Evolutionary conservation across 306 rosid genomes (phyloP), one percentile per base, ranked within the genome.

Genomic region (Vicia sativa): DNA sequence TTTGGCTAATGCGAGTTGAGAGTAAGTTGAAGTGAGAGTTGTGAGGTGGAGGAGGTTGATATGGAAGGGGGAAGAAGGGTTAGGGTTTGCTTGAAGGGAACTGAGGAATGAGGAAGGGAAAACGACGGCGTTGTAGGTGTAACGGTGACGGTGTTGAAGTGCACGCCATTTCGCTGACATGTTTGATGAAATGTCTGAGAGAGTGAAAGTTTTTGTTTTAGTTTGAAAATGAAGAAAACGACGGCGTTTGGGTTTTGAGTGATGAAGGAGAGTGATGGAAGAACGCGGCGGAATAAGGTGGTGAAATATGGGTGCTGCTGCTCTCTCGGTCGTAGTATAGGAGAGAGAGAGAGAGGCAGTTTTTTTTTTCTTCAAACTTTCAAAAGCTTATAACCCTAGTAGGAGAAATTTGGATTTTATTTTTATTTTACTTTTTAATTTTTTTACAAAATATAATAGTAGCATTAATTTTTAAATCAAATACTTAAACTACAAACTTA

Each of bases 161-260:
- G 97, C 97, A 5, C 97, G 90, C 99, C 99, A 93, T 77, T 93
- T 93, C 6, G 97, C 88, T 42, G 99, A 93, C 97, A 93, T 93
- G 76, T 58, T 78, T 31, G 64, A 62, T 61, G 11, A 18, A 70
- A 65, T 62, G 63, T 60, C 42, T 52, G 60, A 28, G 37, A 19
- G 65, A 66, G 7, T 8, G 11, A 39, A 59, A 16, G 11, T 42
- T 3, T 0, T 1, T 3, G 2, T 45, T 19, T 4, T 7, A 5
- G 21, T 58, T 45, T 3, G 37, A 71, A 19, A 59, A 8, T 7
- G 38, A 34, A 11, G 4, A 1, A 28, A 29, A 11, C 29, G 66
- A 61, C 25, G 49, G 68, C 35, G 11, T 41, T 41, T 62, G 2
- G 9, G 31, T 23, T 23, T 23, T 53, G 12, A 11, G 16, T 31